Percentiles rank a stretch among this genome's conserved stretches.
phyloP scores from a whole-genome alignment of 306 rosid genomes.

The Quercus cerris region DNA sequence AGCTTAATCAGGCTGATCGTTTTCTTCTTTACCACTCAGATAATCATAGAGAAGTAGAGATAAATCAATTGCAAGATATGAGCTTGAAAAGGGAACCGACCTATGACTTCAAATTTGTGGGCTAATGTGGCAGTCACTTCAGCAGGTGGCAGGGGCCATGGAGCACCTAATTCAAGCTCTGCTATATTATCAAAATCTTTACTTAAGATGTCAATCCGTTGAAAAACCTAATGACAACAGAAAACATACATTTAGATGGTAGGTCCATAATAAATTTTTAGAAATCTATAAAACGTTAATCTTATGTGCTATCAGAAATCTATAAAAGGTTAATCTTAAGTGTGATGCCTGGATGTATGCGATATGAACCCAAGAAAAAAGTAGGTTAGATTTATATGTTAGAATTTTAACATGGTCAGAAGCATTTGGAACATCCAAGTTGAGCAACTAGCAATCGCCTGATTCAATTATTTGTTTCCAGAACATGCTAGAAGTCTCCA shows the following conservation, averaged over 20 bases:
- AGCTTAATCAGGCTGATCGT: neutral
- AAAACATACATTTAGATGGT: neutral
- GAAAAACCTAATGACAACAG: slow-evolving; percentile 65
- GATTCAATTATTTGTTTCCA: neutral
- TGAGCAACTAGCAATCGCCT: neutral
- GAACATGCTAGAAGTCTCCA: neutral
- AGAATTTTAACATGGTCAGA: neutral
- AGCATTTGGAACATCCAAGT: neutral
- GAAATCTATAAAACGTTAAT: neutral
- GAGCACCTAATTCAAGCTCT: slow-evolving; percentile 80
- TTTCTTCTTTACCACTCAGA: slow-evolving; percentile 7
- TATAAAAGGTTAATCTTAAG: neutral
- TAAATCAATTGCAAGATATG: neutral
- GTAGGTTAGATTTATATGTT: neutral
- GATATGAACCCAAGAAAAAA: neutral
- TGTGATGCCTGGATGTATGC: neutral
- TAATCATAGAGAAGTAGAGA: neutral
- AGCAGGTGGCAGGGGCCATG: slow-evolving; percentile 81
- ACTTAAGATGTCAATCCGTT: slow-evolving; percentile 78
- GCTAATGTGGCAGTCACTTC: slow-evolving; percentile 87
- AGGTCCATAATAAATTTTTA: neutral
- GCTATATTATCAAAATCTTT: slow-evolving; percentile 89
- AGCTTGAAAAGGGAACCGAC: slow-evolving; percentile 36
- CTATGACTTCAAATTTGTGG: slow-evolving; percentile 89
- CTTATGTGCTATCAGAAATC: neutral